Evolutionary conservation across 78 protist species (phyloP).

Genomic region (Planoprotostelium fungivorum): DNA sequence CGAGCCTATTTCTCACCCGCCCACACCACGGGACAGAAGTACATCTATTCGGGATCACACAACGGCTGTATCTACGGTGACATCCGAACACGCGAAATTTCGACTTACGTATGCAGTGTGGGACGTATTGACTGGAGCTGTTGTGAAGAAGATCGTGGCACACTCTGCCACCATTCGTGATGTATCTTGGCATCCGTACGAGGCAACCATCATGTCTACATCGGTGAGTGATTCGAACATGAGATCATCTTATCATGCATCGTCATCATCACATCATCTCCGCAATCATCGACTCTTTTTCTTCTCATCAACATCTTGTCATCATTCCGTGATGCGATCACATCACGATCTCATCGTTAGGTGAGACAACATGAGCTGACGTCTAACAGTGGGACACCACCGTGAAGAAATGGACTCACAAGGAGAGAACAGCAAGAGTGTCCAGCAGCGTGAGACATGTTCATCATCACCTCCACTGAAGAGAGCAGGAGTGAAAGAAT

Average conservation of each 20-base stretch:
- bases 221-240: too few relatives aligned
- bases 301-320: too few relatives aligned
- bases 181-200: neutral
- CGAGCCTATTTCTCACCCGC: slow-evolving; percentile 70
- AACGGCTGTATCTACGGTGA: slow-evolving; percentile 52
- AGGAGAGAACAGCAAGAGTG: neutral
- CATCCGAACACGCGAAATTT: neutral
- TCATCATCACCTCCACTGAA: too few relatives aligned
- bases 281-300: neutral
- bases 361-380: too few relatives aligned
- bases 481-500: too few relatives aligned
- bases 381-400: neutral
- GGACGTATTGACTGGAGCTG: slow-evolving; percentile 37
- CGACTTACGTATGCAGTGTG: slow-evolving; percentile 16
- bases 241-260: too few relatives aligned
- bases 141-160: neutral
- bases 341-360: too few relatives aligned
- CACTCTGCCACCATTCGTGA: neutral
- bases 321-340: too few relatives aligned
- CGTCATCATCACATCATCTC: neutral
- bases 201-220: neutral
- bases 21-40: slow-evolving; percentile 75
- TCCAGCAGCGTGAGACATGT: too few relatives aligned
- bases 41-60: slow-evolving; percentile 64
- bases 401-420: neutral